Evolutionary conservation across 2,329 filamentous ascomycete species (phyloP), one percentile per base, ranked within the genome.

Genomic region (Neocatenulostroma microsporum): DNA sequence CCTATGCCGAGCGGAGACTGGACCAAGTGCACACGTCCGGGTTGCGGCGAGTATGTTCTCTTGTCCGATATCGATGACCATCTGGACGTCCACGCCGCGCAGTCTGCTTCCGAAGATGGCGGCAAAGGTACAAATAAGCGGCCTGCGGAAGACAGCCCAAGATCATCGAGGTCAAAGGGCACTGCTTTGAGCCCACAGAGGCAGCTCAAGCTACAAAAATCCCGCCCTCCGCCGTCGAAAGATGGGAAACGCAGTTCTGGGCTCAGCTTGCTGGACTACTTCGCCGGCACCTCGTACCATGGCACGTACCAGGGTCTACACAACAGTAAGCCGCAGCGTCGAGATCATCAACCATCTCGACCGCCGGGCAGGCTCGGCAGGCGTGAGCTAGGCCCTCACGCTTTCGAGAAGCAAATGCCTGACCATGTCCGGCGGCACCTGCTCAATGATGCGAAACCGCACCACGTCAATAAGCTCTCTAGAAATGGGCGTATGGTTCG

Each of bases 401-500:
- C 66, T 0, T 68, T 56, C 50, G 67, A 70, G 42, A 57, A 64
- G 10, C 50, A 49, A 21, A 69, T 70, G 67, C 67, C 67, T 4
- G 49, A 39, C 21, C 58, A 61, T 53, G 58, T 70, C 2, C 60
- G 62, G 26, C 53, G 61, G 12, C 55, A 60, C 32, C 58, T 70
- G 9, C 51, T 59, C 17, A 53, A 58, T 13, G 66, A 61, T 9
- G 62, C 63, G 4, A 54, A 59, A 40, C 60, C 66, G 19, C 57
- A 51, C 10, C 27, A 52, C 2, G 48, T 60, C 30, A 67, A 66
- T 30, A 57, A 54, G 8, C 66, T 68, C 29, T 58, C 61, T 29
- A 55, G 57, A 4, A 58, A 66, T 39, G 67, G 67, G 14, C 54
- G 55, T 21, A 54, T 69, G 10, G 55, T 61, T 41, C 60, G 57